Base-by-base conservation (phyloP, 345 rosid species). In the Ceriops tagal region DNA sequence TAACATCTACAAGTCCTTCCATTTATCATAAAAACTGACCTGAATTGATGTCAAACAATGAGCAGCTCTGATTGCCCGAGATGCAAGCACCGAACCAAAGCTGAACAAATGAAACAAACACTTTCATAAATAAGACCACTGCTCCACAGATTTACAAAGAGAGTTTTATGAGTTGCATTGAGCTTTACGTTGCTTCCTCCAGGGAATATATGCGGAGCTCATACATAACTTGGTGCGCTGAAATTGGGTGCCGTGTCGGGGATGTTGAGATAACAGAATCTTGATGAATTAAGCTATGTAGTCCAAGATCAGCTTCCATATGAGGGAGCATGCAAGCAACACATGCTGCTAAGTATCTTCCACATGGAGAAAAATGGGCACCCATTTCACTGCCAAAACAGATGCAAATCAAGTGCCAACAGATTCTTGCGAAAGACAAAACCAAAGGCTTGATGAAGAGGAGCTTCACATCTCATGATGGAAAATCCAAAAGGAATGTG, bases 291-390 rank as follows among this genome's bases (percentile, higher is more conserved):
- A 85, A 66, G 19, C 82, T 75, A 59, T 85, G 97, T 79, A 91
- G 75, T 69, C 92, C 87, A 52, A 91, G 86, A 73, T 91, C 97
- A 77, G 90, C 82, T 76, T 91, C 98, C 68, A 73, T 32, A 65
- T 85, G 86, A 75, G 97, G 97, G 69, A 91, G 87, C 83, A 87
- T 81, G 72, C 98, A 93, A 66, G 96, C 96, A 73, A 93, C 96
- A 84, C 98, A 93, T 11, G 97, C 97, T 71, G 97, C 97, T 77
- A 93, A 85, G 77, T 82, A 93, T 86, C 86, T 89, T 83, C 97
- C 97, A 62, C 98, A 93, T n/a, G 98, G 98, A 11, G 98, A 93
- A 81, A 93, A 91, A 81, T 93, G 98, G 19, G 98, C 95, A 57
- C 98, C 98, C 98, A 93, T 93, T 80, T 93, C 98, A 88, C 98